These are phyloP conservation scores for Anthracocystis setariae DNA, from an alignment of 1,284 basidiomycete genomes.

Conservation along the genomic window DNA sequence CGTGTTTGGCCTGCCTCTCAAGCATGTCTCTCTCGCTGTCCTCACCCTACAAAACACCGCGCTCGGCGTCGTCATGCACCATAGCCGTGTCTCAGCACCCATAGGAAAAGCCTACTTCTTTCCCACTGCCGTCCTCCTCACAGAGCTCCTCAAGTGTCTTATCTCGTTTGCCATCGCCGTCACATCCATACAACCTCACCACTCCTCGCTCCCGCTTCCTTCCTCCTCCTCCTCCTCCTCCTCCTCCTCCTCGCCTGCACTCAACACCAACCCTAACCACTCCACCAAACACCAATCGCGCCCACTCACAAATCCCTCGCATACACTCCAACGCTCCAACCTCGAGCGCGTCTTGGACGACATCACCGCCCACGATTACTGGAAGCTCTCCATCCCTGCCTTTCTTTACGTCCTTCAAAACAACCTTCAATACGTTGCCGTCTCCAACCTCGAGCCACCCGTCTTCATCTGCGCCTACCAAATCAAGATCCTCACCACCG, in stretches of 20 bases:
- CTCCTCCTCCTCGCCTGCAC: constrained; percentile 10
- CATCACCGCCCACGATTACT: constrained; percentile 79
- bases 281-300: constrained; percentile 17
- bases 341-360: constrained; percentile 59
- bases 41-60: constrained; percentile 85
- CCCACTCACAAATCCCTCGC: constrained; percentile 3
- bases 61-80: constrained; percentile 62
- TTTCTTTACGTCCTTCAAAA: constrained; percentile 89
- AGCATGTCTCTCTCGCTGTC: constrained; percentile 77
- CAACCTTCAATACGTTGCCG: constrained; percentile 93
- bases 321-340: constrained; percentile 10
- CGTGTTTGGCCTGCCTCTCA: constrained; percentile 38
- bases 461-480: constrained; percentile 80
- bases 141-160: constrained; percentile 87
- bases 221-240: constrained; percentile 15
- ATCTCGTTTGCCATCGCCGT: constrained; percentile 81
- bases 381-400: constrained; percentile 96
- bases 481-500: constrained; percentile 88
- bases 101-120: constrained; percentile 81
- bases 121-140: constrained; percentile 88
- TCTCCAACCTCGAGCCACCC: constrained; percentile 89
- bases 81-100: constrained; percentile 81
- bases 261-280: constrained; percentile 17
- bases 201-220: constrained; percentile 30
- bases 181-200: constrained; percentile 28